Base-by-base conservation (phyloP, 1,284 basidiomycete species). In the Pseudozyma thailandica region DNA sequence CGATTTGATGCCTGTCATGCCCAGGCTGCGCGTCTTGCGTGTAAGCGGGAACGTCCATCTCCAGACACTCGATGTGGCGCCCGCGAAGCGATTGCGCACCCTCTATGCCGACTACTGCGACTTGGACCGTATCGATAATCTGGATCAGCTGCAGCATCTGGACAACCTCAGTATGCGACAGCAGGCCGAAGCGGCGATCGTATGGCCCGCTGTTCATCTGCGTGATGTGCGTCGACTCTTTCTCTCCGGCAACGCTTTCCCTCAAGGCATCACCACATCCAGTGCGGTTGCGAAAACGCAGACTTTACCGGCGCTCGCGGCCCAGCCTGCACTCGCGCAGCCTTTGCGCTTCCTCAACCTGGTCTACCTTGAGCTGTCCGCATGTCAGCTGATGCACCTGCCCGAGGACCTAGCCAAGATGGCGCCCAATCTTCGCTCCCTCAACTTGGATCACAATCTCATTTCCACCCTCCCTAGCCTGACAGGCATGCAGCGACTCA, bases 81-180 rank as follows among this genome's bases (percentile, higher is more conserved):
- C 86, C 16, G 88, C 91, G 80, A 86, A 88, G 6, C 90, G 90
- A 78, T 85, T 98, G 69, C 89, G 93, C 69, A 97, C 93, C 69
- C 87, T 98, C 26, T 97, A 96, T 83, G 89, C 91, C 77, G 95
- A 98, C 85, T 90, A 91, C 82, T 97, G 97, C 83, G 84, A 85
- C 30, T 86, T 98, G 23, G 71, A 80, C 1, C 84, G 84, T 0
- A 77, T 88, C 25, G 60, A 78, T 1, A 74, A 86, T 78, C 75
- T 86, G 88, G 71, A 83, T 78, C 86, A 87, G 30, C 84, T 92
- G 70, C 84, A 84, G 66, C 89, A 88, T 83, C 85, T 98, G 72
- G 94, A 97, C 84, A 94, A 94, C 79, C 86, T 98, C 52, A 94
- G 92, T 79, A 79, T 97, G 85, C 88, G 96, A 81, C 93, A 94